Evolutionary conservation across 1,284 basidiomycete species (phyloP), one percentile per base, ranked within the genome.

Genomic region (Psilocybe mexicana): DNA sequence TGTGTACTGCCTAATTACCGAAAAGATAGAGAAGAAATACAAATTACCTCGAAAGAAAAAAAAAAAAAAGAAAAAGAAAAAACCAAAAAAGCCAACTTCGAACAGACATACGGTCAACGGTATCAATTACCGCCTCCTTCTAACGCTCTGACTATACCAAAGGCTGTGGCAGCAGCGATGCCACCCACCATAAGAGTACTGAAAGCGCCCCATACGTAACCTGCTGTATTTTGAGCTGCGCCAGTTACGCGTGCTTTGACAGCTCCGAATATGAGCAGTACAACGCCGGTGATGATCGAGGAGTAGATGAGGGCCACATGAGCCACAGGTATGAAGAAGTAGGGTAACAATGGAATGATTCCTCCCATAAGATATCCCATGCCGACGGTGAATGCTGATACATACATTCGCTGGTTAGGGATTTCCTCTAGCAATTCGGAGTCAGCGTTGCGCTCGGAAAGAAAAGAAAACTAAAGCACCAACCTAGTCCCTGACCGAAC

Each of bases 321-420:
- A 65, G 87, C 89, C 7, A 65, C 71, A 14, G 79, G 69, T 66
- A 93, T 83, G 78, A 93, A 92, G 78, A 98, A 95, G 77, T 98
- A 98, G 5, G 96, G 96, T 4, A 94, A 65, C 44, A 96, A 81
- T 1, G 94, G 94, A 67, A 96, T 90, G 54, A 94, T 80, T 40
- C 94, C 94, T 55, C 94, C 94, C 57, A 96, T 46, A 67, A 95
- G 80, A 79, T 92, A 90, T 2, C 92, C 90, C 70, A 90, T 82
- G 54, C 95, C 95, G 69, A 98, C 97, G 0, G 95, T 98, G 64
- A 96, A 83, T 0, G 96, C 95, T 2, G 93, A 96, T 48, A 89
- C 82, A 76, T 94, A 97, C 66, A 76, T 78, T 65, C 79, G 81
- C 51, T 73, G 74, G 12, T 80, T 81, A 0, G 91, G 90, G 35